phyloP scores from a whole-genome alignment of 2,329 filamentous ascomycete species.

The Camptophora hylomeconis region DNA sequence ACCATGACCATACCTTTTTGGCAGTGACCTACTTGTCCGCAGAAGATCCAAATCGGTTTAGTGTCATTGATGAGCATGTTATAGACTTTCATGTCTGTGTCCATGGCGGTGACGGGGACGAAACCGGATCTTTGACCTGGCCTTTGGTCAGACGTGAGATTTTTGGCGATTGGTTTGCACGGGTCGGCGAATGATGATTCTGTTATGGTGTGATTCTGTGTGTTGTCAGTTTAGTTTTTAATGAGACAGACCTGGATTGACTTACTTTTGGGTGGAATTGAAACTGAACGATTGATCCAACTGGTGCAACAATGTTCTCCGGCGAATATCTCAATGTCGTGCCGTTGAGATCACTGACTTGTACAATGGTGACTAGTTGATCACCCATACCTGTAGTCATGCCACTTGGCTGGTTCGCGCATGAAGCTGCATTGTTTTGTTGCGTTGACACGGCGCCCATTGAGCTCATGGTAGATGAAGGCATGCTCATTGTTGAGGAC shows the following conservation, averaged over 20 bases:
- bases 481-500: too few species aligned
- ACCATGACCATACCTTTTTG: conserved; percentile 63
- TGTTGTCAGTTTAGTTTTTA: conserved; percentile 1
- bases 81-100: conserved; percentile 50
- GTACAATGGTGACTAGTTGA: conserved; percentile 47
- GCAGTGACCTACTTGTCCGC: conserved; percentile 62
- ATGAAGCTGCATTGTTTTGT: too few species aligned
- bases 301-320: conserved; percentile 48
- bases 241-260: neutral
- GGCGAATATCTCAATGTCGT: conserved; percentile 53
- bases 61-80: conserved; percentile 56
- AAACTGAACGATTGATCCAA: conserved; percentile 42
- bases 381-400: too few species aligned
- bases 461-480: too few species aligned
- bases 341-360: conserved; percentile 44
- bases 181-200: conserved; percentile 63
- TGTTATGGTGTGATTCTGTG: conserved; percentile 62
- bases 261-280: conserved; percentile 36
- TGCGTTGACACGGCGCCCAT: too few species aligned
- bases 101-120: conserved; percentile 39
- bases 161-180: conserved; percentile 48
- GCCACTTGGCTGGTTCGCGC: too few species aligned
- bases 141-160: conserved; percentile 23
- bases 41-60: conserved; percentile 68
- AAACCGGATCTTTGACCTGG: conserved; percentile 43